Evolutionary conservation across 495 filamentous ascomycete genomes (phyloP).

Genomic region (Trichoderma gamsii): DNA sequence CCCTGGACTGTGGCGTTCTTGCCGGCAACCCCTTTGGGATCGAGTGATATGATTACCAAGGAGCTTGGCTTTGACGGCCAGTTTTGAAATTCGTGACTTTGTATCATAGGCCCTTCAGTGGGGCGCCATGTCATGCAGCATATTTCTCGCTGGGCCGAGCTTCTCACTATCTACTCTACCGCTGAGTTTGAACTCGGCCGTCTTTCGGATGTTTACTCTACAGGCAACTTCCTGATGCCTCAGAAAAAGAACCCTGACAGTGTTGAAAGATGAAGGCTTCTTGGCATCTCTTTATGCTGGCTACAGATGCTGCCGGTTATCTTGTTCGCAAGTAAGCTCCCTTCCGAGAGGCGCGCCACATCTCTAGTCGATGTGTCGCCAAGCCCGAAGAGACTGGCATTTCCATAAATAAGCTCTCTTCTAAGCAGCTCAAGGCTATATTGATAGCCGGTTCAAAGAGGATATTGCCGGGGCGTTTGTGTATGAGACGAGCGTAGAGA

Average conservation of each 20-base stretch:
- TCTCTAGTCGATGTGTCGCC: slow-evolving; percentile 74
- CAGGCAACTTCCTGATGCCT: slow-evolving; percentile 82
- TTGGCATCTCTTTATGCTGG: slow-evolving; percentile 62
- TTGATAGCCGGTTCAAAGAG: slow-evolving; percentile 68
- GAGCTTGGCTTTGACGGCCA: slow-evolving; percentile 83
- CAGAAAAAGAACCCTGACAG: slow-evolving; percentile 77
- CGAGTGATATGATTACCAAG: slow-evolving; percentile 80
- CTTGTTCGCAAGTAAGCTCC: slow-evolving; percentile 84
- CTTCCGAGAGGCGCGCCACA: slow-evolving; percentile 83
- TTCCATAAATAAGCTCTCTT: slow-evolving; percentile 70
- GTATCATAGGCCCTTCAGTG: slow-evolving; percentile 89
- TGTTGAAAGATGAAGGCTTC: slow-evolving; percentile 81
- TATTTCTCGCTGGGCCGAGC: slow-evolving; percentile 78
- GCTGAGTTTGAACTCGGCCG: slow-evolving; percentile 78
- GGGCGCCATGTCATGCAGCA: slow-evolving; percentile 76
- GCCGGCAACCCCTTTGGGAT: slow-evolving; percentile 91
- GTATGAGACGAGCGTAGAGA: slow-evolving; percentile 83
- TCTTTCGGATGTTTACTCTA: slow-evolving; percentile 80
- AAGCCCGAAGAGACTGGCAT: slow-evolving; percentile 55
- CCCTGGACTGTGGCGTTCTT: slow-evolving; percentile 79
- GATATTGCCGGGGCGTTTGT: slow-evolving; percentile 72
- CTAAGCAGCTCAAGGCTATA: slow-evolving; percentile 60
- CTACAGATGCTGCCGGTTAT: slow-evolving; percentile 84
- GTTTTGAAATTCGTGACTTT: slow-evolving; percentile 80
- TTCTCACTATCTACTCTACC: slow-evolving; percentile 90